phyloP scores from a whole-genome alignment of 805 yeast genomes.

The Saccharomycopsis selenospora region DNA sequence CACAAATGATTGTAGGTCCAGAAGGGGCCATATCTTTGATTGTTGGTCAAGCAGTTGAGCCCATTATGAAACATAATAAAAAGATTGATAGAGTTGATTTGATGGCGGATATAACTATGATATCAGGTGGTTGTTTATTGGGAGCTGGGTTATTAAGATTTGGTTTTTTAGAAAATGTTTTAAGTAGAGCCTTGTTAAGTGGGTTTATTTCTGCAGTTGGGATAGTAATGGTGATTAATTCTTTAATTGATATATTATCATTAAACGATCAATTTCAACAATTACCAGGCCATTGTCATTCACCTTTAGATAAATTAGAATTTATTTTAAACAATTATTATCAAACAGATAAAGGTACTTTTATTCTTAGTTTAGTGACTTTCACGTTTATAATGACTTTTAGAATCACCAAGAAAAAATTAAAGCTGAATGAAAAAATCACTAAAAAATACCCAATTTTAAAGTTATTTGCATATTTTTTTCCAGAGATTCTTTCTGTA shows the following conservation, averaged over 20 bases:
- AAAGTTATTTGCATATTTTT: slow-evolving; percentile 42
- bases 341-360: slow-evolving; percentile 47
- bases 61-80: slow-evolving; percentile 37
- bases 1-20: slow-evolving; percentile 86
- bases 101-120: slow-evolving; percentile 61
- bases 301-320: slow-evolving; percentile 61
- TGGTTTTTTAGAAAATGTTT: slow-evolving; percentile 77
- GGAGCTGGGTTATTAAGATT: slow-evolving; percentile 74
- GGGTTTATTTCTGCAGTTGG: slow-evolving; percentile 89
- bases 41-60: slow-evolving; percentile 71
- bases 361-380: slow-evolving; percentile 49
- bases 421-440: slow-evolving; percentile 20
- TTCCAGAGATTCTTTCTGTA: slow-evolving; percentile 83
- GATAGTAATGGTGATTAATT: slow-evolving; percentile 70
- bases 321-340: slow-evolving; percentile 46
- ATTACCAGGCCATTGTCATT: slow-evolving; percentile 49
- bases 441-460: slow-evolving; percentile 21
- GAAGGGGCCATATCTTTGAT: slow-evolving; percentile 83
- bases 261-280: slow-evolving; percentile 40
- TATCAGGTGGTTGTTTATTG: slow-evolving; percentile 66
- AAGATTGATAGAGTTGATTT: slow-evolving; percentile 43
- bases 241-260: slow-evolving; percentile 67
- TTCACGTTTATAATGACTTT: slow-evolving; percentile 39
- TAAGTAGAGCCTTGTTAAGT: slow-evolving; percentile 66
- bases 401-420: slow-evolving; percentile 35